A percentile compares a stretch with the other conserved stretches of the same genome.
These are phyloP conservation scores for Hygrophila difformis DNA, from an alignment of 257 asterid species.

Conservation along the genomic window DNA sequence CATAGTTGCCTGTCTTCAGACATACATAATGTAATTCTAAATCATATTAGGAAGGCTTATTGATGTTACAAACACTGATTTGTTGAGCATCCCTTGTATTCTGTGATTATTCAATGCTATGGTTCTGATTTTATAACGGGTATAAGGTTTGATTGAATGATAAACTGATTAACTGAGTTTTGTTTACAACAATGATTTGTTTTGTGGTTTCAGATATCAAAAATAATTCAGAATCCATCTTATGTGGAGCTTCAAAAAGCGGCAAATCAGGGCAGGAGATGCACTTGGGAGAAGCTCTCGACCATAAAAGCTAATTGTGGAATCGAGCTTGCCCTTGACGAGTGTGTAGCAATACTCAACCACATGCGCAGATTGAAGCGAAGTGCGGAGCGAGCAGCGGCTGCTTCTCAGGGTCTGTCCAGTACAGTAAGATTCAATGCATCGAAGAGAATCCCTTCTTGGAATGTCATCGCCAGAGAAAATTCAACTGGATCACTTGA, in stretches of 20 bases:
- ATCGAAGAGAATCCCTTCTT: constrained; percentile 76
- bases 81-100: no score
- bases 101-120: no score
- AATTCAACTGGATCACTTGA: constrained; percentile 89
- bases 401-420: constrained; percentile 43
- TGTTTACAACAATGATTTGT: no score
- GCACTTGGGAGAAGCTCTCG: constrained; percentile 96
- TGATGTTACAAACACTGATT: no score
- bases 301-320: constrained; percentile 93
- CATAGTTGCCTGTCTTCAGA: no score
- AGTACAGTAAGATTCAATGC: constrained; percentile 53
- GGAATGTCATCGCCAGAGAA: constrained; percentile 85
- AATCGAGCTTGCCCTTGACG: constrained; percentile 89
- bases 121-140: no score
- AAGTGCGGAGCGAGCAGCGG: constrained; percentile 84
- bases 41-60: no score
- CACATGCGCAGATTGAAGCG: constrained; percentile 81
- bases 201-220: constrained; percentile 55
- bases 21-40: no score
- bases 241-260: constrained; percentile 72
- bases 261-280: constrained; percentile 86
- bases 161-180: no score
- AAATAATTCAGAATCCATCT: constrained; percentile 83
- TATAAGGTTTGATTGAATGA: no score
- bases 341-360: constrained; percentile 76